Conservation (phyloP, 139 green algal genomes). For the Gonium pectorale region DNA sequence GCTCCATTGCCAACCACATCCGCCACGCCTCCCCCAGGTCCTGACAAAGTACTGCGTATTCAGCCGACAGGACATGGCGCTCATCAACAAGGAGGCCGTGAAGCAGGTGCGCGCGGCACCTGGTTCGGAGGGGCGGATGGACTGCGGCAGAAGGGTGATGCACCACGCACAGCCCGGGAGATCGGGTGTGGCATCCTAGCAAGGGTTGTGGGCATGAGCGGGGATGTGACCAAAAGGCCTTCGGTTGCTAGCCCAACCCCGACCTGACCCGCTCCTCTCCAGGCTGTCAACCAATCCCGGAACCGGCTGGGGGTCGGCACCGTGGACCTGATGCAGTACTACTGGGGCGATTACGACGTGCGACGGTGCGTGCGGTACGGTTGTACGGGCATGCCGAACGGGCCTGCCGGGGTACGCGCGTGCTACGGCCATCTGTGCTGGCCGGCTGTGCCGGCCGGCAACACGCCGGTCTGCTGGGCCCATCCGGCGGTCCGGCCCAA, state of each 20-base stretch:
- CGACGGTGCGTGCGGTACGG: slow-evolving; percentile 5
- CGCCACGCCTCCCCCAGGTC: slow-evolving; percentile 59
- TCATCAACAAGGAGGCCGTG: slow-evolving; percentile 55
- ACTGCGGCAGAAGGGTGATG: no score
- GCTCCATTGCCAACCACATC: background rate
- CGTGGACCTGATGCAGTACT: slow-evolving; percentile 73
- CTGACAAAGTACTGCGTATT: slow-evolving; percentile 92
- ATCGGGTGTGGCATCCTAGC: no score
- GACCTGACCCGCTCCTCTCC: background rate
- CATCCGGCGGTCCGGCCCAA: no score
- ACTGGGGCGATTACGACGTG: slow-evolving; percentile 71
- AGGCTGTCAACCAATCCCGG: slow-evolving; percentile 59
- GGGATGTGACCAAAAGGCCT: no score
- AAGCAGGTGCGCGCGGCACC: slow-evolving; percentile 56
- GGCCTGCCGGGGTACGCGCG: background rate
- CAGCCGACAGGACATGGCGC: slow-evolving; percentile 55
- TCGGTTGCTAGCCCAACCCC: no score
- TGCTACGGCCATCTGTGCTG: no score
- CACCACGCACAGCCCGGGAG: no score
- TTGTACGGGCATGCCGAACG: background rate
- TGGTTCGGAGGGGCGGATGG: no score
- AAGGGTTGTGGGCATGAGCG: no score
- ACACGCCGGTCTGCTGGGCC: no score
- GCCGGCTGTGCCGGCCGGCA: no score
- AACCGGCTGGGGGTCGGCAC: slow-evolving; percentile 51